Conservation (phyloP, 139 green algal genomes). For the Microglena sp. region DNA sequence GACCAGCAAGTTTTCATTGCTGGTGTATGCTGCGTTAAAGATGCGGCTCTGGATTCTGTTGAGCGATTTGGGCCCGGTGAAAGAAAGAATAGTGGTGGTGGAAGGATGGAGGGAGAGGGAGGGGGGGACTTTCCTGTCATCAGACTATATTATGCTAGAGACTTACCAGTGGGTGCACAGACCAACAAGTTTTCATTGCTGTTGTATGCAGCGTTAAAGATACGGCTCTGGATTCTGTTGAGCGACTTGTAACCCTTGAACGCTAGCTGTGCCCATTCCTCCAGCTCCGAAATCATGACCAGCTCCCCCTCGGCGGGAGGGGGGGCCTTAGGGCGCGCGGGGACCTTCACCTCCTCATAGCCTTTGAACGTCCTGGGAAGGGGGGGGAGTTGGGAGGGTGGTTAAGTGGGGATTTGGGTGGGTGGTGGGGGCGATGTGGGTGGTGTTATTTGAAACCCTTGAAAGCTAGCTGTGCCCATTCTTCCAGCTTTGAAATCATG, state of each 20-base stretch:
- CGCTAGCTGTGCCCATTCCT: conserved; percentile 64
- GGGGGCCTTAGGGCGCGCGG: conserved; percentile 33
- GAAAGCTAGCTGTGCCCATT: conserved; percentile 63
- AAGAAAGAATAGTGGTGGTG: too few species aligned
- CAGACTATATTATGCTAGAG: too few species aligned
- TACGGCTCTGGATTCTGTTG: conserved; percentile 89
- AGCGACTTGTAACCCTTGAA: conserved; percentile 70
- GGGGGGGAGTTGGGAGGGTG: not conserved
- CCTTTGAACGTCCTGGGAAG: conserved; percentile 57
- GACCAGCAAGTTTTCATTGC: conserved; percentile 88
- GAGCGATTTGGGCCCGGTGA: conserved; percentile 85
- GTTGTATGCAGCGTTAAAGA: conserved; percentile 70
- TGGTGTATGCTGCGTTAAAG: conserved; percentile 64
- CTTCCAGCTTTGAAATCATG: conserved; percentile 58
- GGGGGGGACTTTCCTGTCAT: too few species aligned
- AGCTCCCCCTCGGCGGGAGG: conserved; percentile 36
- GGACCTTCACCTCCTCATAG: conserved; percentile 84
- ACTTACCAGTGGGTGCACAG: conserved; percentile 64
- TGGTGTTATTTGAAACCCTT: too few species aligned
- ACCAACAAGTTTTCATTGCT: conserved; percentile 88
- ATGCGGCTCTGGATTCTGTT: conserved; percentile 93
- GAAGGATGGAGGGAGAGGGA: too few species aligned
- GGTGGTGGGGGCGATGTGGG: not conserved
- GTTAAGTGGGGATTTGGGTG: not conserved
- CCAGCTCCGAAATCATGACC: conserved; percentile 63